Conservation (phyloP, 2,329 filamentous ascomycete species). For the Fusarium chuoi region DNA sequence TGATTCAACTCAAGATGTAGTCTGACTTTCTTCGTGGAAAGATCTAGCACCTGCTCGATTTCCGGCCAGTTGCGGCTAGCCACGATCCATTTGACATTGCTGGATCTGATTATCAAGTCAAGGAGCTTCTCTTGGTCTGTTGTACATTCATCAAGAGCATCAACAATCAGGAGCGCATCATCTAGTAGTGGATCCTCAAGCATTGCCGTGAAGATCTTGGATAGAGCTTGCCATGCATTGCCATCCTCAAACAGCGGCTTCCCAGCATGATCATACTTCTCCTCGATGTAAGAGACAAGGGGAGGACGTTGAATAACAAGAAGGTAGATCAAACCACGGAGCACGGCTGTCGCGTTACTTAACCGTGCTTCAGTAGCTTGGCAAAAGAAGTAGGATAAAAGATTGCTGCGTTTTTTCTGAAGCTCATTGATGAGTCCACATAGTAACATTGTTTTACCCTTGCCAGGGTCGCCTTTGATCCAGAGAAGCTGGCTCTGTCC, state of each 20-base stretch:
- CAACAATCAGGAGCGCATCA: fast-evolving
- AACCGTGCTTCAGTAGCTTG: neutral
- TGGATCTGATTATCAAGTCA: neutral
- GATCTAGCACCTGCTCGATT: fast-evolving
- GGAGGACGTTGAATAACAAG: fast-evolving
- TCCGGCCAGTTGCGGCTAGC: neutral
- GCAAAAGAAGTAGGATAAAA: neutral
- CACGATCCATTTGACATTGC: neutral
- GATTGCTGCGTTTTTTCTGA: fast-evolving
- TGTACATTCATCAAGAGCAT: fast-evolving
- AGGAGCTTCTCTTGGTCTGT: fast-evolving
- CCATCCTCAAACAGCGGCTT: neutral
- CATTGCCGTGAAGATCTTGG: neutral
- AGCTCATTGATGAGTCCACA: neutral
- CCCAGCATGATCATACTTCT: fast-evolving
- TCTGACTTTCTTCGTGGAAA: neutral
- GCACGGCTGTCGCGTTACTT: neutral
- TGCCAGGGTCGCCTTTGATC: neutral
- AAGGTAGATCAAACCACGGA: neutral
- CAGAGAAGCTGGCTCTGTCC: fast-evolving
- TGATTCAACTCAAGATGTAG: neutral
- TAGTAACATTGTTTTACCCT: neutral
- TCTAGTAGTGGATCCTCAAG: fast-evolving
- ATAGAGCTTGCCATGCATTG: neutral
- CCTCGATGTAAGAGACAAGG: fast-evolving